Conservation (phyloP, 106 monocot genomes). For the Platanthera zijinensis region DNA sequence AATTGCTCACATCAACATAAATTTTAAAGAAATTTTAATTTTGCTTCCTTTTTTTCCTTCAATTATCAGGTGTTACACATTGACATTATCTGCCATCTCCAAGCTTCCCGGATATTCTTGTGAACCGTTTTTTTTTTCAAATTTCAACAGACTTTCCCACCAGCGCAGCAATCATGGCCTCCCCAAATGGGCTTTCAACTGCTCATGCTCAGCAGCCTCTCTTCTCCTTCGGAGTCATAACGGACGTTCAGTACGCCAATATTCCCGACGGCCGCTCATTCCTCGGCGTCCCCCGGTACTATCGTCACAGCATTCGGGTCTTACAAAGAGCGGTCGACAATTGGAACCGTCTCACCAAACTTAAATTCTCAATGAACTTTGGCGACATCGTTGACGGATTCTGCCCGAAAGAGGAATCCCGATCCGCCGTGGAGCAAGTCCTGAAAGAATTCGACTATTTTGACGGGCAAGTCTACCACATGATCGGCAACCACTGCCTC, state of each 20-base stretch:
- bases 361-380: constrained; percentile 45
- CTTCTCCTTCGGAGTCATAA: constrained; percentile 42
- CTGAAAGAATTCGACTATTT: constrained; percentile 63
- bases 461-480: constrained; percentile 61
- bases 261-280: constrained; percentile 47
- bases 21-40: not conserved
- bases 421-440: constrained; percentile 38
- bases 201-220: constrained; percentile 15
- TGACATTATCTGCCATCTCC: no score
- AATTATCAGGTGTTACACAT: no score
- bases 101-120: no score
- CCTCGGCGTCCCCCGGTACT: constrained; percentile 35
- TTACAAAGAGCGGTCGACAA: constrained; percentile 27
- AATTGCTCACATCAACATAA: no score
- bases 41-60: not conserved
- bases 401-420: constrained; percentile 58
- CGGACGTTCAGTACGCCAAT: constrained; percentile 44
- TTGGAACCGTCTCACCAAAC: constrained; percentile 24
- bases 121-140: not conserved
- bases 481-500: constrained; percentile 93
- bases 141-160: not conserved
- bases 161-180: constrained; percentile 9
- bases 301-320: constrained; percentile 41
- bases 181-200: constrained; percentile 14
- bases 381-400: constrained; percentile 73